These are phyloP conservation scores for Lactifluus piperatus DNA, from an alignment of 768 basidiomycete species.

Conservation along the genomic window DNA sequence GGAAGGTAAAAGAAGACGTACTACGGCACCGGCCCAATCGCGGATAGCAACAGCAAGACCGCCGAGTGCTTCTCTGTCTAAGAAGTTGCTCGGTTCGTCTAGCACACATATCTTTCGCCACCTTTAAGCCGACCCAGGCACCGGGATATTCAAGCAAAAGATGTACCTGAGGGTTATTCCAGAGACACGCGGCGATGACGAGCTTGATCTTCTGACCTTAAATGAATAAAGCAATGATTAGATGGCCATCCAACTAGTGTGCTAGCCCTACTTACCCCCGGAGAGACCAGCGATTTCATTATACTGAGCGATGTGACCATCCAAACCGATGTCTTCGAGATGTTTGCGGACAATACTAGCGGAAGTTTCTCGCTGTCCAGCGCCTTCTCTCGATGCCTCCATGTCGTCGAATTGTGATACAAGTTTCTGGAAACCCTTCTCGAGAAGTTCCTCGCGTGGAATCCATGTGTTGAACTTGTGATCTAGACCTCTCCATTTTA, in stretches of 20 bases:
- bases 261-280: slow-evolving; percentile 49
- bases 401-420: slow-evolving; percentile 95
- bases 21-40: slow-evolving; percentile 90
- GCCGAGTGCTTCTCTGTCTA: slow-evolving; percentile 92
- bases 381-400: slow-evolving; percentile 91
- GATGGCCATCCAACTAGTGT: neutral
- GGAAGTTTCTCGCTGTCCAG: slow-evolving; percentile 82
- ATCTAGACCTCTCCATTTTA: slow-evolving; percentile 78
- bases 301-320: slow-evolving; percentile 97
- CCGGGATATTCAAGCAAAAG: neutral
- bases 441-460: slow-evolving; percentile 74
- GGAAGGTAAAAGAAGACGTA: slow-evolving; percentile 30
- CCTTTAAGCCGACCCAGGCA: slow-evolving; percentile 12
- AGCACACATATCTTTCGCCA: slow-evolving; percentile 54
- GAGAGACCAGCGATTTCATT: slow-evolving; percentile 93
- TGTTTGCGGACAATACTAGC: slow-evolving; percentile 80
- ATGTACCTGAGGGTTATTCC: slow-evolving; percentile 87
- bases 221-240: slow-evolving; percentile 12
- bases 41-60: slow-evolving; percentile 91
- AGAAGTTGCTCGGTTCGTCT: slow-evolving; percentile 93
- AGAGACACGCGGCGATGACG: slow-evolving; percentile 88
- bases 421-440: slow-evolving; percentile 82
- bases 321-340: slow-evolving; percentile 89
- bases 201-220: slow-evolving; percentile 94
- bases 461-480: slow-evolving; percentile 90